Base-by-base conservation (phyloP, 495 filamentous ascomycete genomes). In the Podospora sp. region DNA sequence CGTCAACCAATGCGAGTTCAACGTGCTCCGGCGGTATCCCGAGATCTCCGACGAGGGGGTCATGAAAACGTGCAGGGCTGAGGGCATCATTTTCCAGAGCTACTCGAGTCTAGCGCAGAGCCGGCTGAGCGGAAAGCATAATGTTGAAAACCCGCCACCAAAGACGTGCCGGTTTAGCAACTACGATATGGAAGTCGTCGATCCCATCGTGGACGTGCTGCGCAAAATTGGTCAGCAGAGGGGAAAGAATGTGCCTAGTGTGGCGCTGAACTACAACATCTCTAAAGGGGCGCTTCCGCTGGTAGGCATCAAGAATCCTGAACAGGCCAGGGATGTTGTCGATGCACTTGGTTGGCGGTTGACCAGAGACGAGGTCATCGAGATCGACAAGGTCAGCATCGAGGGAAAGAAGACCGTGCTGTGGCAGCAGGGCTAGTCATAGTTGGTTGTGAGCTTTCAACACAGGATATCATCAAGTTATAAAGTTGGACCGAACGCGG, bases 221-320 rank as follows among this genome's bases (percentile, higher is more conserved):
- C 69, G 76, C 70, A 60, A 69, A 56, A 73, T 76, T 53, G 73
- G 67, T 8, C 20, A 73, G 35, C 71, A 75, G 62, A 69, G 66
- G 9, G 71, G 65, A 0, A 72, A 76, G 8, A 61, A 67, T 27
- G 66, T 78, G 8, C 66, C 79, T 0, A 77, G 76, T 8, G 77
- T 81, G 6, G 80, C 80, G 49, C 63, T 82, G 24, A 83, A 83
- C 49, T 84, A 79, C 55, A 78, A 77, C 27, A 71, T 83, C 53
- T 50, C 29, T 27, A 52, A 52, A 22, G 49, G 49, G 4, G 49
- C 21, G 16, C 18, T 52, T 22, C 49, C 49, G 49, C 49, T 52
- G 49, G 49, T 52, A n/a, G 49, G 49, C 2, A 52, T 52, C 49
- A 5, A 12, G 12, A 52, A 52, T 52, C 18, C 16, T 18, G 21